Evolutionary conservation across 306 rosid genomes (phyloP).

Genomic region (Aeschynomene evenia): DNA sequence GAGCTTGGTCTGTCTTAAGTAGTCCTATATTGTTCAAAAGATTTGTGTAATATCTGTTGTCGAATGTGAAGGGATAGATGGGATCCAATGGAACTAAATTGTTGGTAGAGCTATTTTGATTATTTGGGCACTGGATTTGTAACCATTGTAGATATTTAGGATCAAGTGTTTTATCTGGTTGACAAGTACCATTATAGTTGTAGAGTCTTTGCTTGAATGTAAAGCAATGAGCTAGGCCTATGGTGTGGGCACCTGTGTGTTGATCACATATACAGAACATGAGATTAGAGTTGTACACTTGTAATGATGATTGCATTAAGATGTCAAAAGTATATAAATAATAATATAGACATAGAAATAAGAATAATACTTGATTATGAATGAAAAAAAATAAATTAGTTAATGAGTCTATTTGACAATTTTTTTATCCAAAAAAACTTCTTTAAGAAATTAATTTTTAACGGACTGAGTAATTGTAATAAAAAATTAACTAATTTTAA

Average conservation of each 20-base stretch:
- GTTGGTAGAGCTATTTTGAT: constrained; percentile 40
- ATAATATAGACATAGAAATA: too few species aligned
- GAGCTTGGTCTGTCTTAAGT: constrained; percentile 61
- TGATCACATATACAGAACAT: neutral
- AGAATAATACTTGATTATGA: too few species aligned
- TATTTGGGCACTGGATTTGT: constrained; percentile 46
- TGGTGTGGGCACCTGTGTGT: constrained; percentile 64
- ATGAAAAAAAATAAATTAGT: too few species aligned
- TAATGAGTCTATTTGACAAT: too few species aligned
- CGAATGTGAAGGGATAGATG: constrained; percentile 42
- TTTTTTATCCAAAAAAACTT: too few species aligned
- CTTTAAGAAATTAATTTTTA: too few species aligned
- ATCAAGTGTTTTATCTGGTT: constrained; percentile 54
- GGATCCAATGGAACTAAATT: constrained; percentile 48
- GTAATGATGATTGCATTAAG: too few species aligned
- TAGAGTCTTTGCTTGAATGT: constrained; percentile 65
- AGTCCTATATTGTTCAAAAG: constrained; percentile 54
- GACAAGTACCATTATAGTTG: constrained; percentile 49
- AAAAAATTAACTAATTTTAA: too few species aligned
- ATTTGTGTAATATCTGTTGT: constrained; percentile 57
- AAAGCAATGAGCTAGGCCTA: constrained; percentile 69
- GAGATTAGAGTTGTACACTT: too few species aligned
- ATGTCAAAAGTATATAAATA: too few species aligned
- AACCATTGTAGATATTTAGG: constrained; percentile 34
- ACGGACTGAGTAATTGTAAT: too few species aligned